phyloP scores from a whole-genome alignment of 352 stramenopile species.

The Globisporangium carolinianum region DNA sequence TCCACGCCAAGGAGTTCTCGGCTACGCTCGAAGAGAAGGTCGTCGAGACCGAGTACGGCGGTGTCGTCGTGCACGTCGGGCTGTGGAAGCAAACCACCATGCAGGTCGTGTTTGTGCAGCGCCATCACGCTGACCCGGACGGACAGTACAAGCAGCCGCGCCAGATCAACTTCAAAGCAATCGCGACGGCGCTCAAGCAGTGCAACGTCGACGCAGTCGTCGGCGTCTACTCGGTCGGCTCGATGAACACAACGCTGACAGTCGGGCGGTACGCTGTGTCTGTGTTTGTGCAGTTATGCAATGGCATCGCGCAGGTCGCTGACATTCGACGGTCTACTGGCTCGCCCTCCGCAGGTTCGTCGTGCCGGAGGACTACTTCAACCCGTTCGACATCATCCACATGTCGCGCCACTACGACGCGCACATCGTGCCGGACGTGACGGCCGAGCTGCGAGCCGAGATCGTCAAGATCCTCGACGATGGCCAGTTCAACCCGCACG shows the following conservation, averaged over 20 bases:
- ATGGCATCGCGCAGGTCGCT: no score
- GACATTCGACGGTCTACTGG: no score
- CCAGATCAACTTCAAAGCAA: constrained; percentile 82
- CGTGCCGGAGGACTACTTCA: constrained; percentile 87
- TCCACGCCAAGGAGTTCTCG: constrained; percentile 71
- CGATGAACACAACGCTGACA: constrained; percentile 51
- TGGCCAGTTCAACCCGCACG: constrained; percentile 41
- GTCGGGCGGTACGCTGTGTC: constrained; percentile 26
- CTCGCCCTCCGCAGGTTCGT: constrained; percentile 30
- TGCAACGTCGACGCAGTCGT: constrained; percentile 58
- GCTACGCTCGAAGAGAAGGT: constrained; percentile 41
- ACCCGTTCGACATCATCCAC: constrained; percentile 81
- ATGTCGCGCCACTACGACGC: constrained; percentile 77
- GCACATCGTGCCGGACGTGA: constrained; percentile 75
- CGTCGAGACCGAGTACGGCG: constrained; percentile 58
- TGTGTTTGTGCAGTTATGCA: background rate
- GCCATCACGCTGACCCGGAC: constrained; percentile 71
- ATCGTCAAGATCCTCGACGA: constrained; percentile 41
- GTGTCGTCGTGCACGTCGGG: constrained; percentile 55
- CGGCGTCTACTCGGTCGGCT: constrained; percentile 85
- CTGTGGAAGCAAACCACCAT: constrained; percentile 35
- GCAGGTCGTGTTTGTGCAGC: constrained; percentile 81
- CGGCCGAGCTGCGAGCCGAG: constrained; percentile 30
- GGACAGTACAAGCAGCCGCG: constrained; percentile 75
- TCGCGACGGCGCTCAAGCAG: constrained; percentile 59